These are phyloP conservation scores for Penicillium chermesinum DNA, from an alignment of 495 filamentous ascomycete species.

Conservation along the genomic window DNA sequence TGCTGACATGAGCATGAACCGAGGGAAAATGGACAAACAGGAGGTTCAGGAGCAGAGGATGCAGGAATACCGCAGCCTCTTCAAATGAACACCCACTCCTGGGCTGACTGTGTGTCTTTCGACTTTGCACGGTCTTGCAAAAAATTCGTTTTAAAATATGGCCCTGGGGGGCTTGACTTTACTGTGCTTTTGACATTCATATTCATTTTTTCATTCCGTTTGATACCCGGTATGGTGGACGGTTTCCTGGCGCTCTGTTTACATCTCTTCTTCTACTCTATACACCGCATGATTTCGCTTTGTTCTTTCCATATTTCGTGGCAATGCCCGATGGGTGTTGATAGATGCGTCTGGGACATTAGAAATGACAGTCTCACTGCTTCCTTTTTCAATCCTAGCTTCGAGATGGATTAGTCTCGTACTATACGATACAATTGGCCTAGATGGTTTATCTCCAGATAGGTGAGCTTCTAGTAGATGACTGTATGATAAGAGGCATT, in stretches of 20 bases:
- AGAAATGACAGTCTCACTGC: background rate
- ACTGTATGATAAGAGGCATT: too few species aligned
- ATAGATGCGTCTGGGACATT: background rate
- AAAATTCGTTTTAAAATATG: background rate
- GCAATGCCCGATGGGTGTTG: background rate
- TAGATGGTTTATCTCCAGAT: too few species aligned
- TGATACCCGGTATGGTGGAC: constrained; percentile 2
- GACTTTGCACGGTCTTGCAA: background rate
- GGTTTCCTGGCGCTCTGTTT: background rate
- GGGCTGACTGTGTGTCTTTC: background rate
- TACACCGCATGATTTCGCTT: background rate
- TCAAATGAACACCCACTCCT: constrained; percentile 49
- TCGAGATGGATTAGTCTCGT: background rate
- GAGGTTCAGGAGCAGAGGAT: constrained; percentile 73
- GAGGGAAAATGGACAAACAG: constrained; percentile 61
- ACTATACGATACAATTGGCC: too few species aligned
- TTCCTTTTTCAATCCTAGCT: background rate
- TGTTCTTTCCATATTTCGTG: background rate
- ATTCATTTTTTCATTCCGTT: background rate
- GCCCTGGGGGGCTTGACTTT: background rate
- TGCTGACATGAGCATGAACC: constrained; percentile 78
- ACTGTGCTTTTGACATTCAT: background rate
- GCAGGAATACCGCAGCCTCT: constrained; percentile 75
- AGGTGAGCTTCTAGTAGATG: too few species aligned
- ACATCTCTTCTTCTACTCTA: background rate